phyloP scores from a whole-genome alignment of 257 asterid genomes.

The Pogostemon cablin region DNA sequence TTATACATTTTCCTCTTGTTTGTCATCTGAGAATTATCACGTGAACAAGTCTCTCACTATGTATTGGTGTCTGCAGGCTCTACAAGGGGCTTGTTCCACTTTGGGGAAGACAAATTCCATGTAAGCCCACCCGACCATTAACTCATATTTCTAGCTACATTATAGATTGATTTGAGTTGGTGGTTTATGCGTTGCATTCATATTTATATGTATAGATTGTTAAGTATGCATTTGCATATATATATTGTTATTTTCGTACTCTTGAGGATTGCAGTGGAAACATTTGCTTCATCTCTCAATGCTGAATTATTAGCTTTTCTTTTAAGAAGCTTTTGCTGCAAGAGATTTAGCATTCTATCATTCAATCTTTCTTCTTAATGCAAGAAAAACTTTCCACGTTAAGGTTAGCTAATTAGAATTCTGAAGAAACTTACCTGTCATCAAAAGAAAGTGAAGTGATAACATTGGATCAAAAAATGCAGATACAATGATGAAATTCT shows the following conservation, averaged over 20 bases:
- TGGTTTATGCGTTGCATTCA: not conserved
- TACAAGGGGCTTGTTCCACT: constrained; percentile 86
- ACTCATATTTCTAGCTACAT: not conserved
- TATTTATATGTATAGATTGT: constrained; percentile 11
- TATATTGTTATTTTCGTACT: not conserved
- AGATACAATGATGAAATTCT: constrained; percentile 96
- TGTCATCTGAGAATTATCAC: not conserved
- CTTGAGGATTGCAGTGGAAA: not conserved
- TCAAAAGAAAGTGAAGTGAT: not conserved
- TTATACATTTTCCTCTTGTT: not conserved
- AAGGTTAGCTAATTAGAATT: not conserved
- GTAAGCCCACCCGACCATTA: constrained; percentile 42
- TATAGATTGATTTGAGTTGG: not conserved
- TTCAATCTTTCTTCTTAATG: not conserved
- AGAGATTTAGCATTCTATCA: not conserved
- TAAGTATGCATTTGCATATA: not conserved
- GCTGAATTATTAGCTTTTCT: constrained; percentile 15
- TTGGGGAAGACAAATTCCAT: constrained; percentile 97
- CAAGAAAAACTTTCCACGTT: not conserved
- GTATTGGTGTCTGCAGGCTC: constrained; percentile 48
- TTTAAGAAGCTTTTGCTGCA: not conserved
- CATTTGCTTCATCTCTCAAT: not conserved
- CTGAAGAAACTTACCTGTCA: not conserved
- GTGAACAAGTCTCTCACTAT: not conserved
- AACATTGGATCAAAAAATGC: constrained; percentile 28